A percentile compares a stretch with the other conserved stretches of the same genome.
Evolutionary conservation across 2,329 filamentous ascomycete genomes (phyloP).

Genomic region (Sporothrix sp.): DNA sequence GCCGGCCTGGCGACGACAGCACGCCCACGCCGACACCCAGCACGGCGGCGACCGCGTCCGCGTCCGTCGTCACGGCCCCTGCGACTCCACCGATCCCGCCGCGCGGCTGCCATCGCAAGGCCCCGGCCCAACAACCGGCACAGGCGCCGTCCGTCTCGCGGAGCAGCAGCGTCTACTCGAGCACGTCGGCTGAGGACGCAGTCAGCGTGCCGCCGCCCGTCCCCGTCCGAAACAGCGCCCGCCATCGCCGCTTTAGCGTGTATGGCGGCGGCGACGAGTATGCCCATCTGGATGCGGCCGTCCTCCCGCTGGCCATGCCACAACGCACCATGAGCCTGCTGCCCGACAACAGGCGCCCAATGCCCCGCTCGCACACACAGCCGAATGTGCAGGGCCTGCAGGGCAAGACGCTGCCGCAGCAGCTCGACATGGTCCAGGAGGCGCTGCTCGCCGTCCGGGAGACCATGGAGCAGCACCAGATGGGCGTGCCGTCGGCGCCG

Average conservation of each 20-base stretch:
- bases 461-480: constrained; percentile 5
- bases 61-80: not conserved
- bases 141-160: not conserved
- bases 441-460: constrained; percentile 8
- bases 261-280: constrained; percentile 16
- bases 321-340: not conserved
- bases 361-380: not conserved
- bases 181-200: not conserved
- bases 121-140: not conserved
- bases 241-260: constrained; percentile 16
- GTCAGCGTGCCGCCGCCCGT: constrained; percentile 1
- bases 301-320: not conserved
- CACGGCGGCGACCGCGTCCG: not conserved
- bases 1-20: not conserved
- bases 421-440: constrained; percentile 13
- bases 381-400: not conserved
- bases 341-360: not conserved
- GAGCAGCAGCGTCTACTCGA: constrained; percentile 14
- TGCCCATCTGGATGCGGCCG: not conserved
- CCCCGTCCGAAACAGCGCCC: constrained; percentile 7
- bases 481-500: not conserved
- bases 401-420: not conserved
- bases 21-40: not conserved
- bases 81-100: not conserved
- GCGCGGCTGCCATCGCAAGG: not conserved